Conservation (phyloP, 805 yeast genomes). For the Starmerella powellii region DNA sequence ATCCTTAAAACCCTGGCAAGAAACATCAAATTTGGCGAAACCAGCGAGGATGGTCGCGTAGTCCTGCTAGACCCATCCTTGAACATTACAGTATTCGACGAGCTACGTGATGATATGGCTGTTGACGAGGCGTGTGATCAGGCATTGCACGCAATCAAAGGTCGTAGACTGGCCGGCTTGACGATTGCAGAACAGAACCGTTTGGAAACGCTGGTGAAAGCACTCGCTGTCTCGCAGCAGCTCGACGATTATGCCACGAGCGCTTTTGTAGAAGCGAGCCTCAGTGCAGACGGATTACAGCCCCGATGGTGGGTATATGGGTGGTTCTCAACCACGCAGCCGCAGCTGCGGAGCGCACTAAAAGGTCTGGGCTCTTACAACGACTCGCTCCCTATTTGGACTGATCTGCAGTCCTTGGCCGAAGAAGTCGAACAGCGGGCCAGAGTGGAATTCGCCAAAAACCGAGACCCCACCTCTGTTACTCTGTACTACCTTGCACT, state of each 20-base stretch:
- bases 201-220: too few species aligned
- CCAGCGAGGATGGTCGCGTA: neutral
- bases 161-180: too few species aligned
- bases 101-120: neutral
- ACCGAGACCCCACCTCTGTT: slow-evolving; percentile 61
- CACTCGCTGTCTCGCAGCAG: too few species aligned
- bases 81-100: neutral
- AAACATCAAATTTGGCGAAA: slow-evolving; percentile 6
- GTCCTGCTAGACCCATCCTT: neutral
- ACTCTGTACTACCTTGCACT: slow-evolving; percentile 69
- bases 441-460: slow-evolving; percentile 50
- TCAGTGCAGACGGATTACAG: neutral
- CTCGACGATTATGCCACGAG: too few species aligned
- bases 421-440: slow-evolving; percentile 58
- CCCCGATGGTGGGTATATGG: slow-evolving; percentile 54
- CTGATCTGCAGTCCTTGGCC: slow-evolving; percentile 35
- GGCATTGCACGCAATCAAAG: too few species aligned
- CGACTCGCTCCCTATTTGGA: slow-evolving; percentile 37
- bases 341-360: slow-evolving; percentile 41
- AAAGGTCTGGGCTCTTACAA: neutral
- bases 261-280: neutral
- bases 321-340: slow-evolving; percentile 66
- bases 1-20: slow-evolving; percentile 33
- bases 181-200: too few species aligned
- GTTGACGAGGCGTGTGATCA: too few species aligned